These are phyloP conservation scores for Silybum marianum DNA, from an alignment of 129 eudicot species.

Conservation along the genomic window DNA sequence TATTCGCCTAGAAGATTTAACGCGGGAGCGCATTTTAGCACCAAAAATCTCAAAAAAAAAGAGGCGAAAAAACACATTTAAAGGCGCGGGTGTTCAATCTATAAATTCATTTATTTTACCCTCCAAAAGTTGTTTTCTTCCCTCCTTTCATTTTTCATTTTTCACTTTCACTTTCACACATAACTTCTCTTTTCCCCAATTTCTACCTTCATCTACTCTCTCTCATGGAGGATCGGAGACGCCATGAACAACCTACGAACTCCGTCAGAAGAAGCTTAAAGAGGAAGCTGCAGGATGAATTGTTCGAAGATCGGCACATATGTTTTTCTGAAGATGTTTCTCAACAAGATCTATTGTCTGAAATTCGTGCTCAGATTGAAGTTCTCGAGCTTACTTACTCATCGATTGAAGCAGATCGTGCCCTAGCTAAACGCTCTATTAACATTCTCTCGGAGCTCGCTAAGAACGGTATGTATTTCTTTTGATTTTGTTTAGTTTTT, in stretches of 20 bases:
- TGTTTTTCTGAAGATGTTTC: constrained; percentile 30
- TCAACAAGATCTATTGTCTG: constrained; percentile 59
- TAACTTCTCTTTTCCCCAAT: constrained; percentile 26
- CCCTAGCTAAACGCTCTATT: constrained; percentile 65
- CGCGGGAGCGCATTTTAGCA: constrained; percentile 42
- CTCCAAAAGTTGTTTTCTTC: constrained; percentile 11
- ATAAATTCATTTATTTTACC: background rate
- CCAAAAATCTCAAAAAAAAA: constrained; percentile 26
- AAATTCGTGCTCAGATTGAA: constrained; percentile 57
- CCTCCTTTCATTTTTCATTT: constrained; percentile 23
- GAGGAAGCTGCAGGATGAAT: constrained; percentile 77
- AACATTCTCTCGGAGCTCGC: constrained; percentile 64
- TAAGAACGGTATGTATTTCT: constrained; percentile 51
- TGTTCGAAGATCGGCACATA: constrained; percentile 41
- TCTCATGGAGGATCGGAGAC: constrained; percentile 67
- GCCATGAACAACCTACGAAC: constrained; percentile 49
- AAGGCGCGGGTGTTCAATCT: constrained; percentile 27
- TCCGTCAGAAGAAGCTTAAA: constrained; percentile 74
- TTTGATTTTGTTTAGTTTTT: background rate
- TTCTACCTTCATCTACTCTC: constrained; percentile 26
- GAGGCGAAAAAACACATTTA: background rate
- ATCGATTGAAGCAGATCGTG: constrained; percentile 62
- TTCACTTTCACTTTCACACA: constrained; percentile 30
- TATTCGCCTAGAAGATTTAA: background rate
- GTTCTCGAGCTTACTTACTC: constrained; percentile 44